These are phyloP conservation scores for Cercospora brassicicola DNA, from an alignment of 2,329 filamentous ascomycete genomes.

Conservation along the genomic window DNA sequence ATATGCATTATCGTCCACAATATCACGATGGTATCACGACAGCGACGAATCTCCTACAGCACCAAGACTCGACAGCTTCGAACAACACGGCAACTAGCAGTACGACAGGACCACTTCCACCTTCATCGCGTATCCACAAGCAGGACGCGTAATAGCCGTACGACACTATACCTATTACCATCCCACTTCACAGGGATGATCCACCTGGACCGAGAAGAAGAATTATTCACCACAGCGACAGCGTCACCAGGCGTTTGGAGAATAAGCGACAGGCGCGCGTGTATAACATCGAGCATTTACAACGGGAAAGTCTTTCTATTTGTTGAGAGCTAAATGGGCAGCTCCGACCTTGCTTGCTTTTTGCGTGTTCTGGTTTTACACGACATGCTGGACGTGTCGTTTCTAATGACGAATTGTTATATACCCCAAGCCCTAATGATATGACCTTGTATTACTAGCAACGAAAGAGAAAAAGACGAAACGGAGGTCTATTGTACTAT, in stretches of 20 bases:
- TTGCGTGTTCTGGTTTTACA: not conserved
- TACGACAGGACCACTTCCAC: constrained; percentile 5
- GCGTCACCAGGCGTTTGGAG: constrained; percentile 5
- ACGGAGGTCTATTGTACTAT: not conserved
- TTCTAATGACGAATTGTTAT: constrained; percentile 3
- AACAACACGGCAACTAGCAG: not conserved
- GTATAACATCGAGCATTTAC: constrained; percentile 1
- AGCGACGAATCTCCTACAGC: constrained; percentile 15
- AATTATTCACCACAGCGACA: not conserved
- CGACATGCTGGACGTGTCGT: constrained; percentile 17
- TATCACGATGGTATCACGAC: constrained; percentile 9
- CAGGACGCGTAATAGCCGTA: not conserved
- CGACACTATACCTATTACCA: constrained; percentile 6
- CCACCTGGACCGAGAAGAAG: not conserved
- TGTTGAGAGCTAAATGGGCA: constrained; percentile 4
- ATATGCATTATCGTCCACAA: constrained; percentile 2
- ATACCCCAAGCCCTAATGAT: constrained; percentile 16
- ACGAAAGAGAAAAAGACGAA: constrained; percentile 5
- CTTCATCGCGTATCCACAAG: not conserved
- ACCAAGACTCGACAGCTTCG: constrained; percentile 11
- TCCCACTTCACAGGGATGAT: not conserved
- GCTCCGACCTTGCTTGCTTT: not conserved
- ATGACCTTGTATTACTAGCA: constrained; percentile 11
- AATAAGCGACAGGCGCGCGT: not conserved
- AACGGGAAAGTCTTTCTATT: not conserved